phyloP scores from a whole-genome alignment of 2,329 filamentous ascomycete species.

The Sclerotinia glacialis region DNA sequence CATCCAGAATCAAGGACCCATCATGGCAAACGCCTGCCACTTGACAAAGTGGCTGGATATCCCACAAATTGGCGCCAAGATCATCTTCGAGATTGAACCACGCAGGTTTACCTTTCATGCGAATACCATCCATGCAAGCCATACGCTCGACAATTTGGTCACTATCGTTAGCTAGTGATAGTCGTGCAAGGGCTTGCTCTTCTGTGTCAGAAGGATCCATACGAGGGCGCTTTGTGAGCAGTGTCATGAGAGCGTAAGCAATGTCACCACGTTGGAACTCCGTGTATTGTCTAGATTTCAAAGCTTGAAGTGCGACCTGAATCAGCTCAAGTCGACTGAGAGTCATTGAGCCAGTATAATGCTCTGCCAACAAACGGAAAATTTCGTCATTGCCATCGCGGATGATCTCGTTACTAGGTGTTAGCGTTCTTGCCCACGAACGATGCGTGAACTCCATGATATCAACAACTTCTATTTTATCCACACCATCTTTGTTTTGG shows the following conservation, averaged over 20 bases:
- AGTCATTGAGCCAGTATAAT: conserved; percentile 18
- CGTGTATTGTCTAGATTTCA: conserved; percentile 18
- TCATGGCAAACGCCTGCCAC: conserved; percentile 40
- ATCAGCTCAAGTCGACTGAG: conserved; percentile 21
- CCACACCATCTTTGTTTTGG: not conserved
- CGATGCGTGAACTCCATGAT: conserved; percentile 24
- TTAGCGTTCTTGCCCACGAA: conserved; percentile 18
- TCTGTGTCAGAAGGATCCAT: conserved; percentile 34
- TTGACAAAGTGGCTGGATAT: conserved; percentile 39
- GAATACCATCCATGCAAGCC: conserved; percentile 28
- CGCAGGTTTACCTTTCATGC: conserved; percentile 11
- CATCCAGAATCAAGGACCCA: conserved; percentile 37
- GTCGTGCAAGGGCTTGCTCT: conserved; percentile 39
- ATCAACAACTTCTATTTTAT: conserved; percentile 20
- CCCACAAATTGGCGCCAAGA: conserved; percentile 38
- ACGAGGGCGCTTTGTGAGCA: conserved; percentile 36
- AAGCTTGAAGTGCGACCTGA: conserved; percentile 15
- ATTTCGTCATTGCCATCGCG: conserved; percentile 21
- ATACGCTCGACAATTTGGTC: conserved; percentile 39
- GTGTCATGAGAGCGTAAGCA: conserved; percentile 40
- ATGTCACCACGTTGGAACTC: conserved; percentile 33
- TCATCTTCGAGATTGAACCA: conserved; percentile 34
- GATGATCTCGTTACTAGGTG: not conserved
- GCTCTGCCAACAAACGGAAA: conserved; percentile 21
- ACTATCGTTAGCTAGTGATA: conserved; percentile 39